phyloP scores from a whole-genome alignment of 2,329 filamentous ascomycete genomes.

The Bisporella sp. region DNA sequence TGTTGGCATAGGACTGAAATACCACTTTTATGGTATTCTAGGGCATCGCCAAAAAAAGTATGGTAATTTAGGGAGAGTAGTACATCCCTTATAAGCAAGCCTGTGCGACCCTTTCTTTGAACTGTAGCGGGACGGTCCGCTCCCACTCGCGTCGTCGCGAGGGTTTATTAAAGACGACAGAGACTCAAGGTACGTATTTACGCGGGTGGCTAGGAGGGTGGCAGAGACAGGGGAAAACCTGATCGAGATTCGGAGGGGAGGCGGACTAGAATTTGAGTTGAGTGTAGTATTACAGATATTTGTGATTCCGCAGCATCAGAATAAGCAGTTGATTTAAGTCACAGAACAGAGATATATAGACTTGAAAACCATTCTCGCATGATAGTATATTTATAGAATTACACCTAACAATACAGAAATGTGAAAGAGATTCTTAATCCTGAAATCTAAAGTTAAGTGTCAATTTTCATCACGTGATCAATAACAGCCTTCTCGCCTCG shows the following conservation, averaged over 20 bases:
- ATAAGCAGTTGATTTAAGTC: conserved; percentile 1
- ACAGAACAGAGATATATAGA: neutral
- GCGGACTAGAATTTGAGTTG: conserved; percentile 1
- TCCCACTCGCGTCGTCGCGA: neutral
- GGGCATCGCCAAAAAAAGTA: no score
- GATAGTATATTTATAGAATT: neutral
- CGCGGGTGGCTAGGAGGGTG: neutral
- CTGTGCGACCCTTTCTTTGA: neutral
- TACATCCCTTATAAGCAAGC: no score
- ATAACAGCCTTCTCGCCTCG: no score
- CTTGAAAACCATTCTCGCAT: neutral
- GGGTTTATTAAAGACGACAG: neutral
- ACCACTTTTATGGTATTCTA: no score
- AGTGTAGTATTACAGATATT: neutral
- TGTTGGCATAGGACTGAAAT: no score
- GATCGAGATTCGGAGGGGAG: neutral
- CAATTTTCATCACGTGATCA: no score
- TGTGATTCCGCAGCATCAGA: neutral
- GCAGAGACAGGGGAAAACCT: neutral
- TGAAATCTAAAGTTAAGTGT: no score
- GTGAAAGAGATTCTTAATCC: no score
- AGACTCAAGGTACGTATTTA: neutral
- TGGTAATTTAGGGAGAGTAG: no score
- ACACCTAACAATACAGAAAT: neutral
- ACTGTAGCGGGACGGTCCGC: neutral